Base-by-base conservation (phyloP, 2,329 filamentous ascomycete genomes). In the Pseudogymnoascus sp. region DNA sequence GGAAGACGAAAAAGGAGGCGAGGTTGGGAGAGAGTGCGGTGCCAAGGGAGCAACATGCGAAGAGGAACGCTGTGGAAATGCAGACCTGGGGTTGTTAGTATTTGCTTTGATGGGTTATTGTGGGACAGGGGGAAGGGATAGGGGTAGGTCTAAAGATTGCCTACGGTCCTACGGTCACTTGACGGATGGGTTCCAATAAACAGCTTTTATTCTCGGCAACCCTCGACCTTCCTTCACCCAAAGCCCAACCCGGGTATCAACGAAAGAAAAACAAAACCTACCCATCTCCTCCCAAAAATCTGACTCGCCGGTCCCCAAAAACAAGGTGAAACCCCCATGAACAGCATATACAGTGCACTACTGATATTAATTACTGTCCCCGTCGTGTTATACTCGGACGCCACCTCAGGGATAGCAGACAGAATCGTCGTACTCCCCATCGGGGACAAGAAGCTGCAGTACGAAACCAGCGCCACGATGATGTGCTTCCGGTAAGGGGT, bases 371-470 rank as follows among this genome's bases (percentile, higher is more conserved):
- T 86, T 63, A 91, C 81, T 8, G 82, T 83, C 4, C 86, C 87
- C 0, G 83, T 88, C 0, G 87, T 90, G 40, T 78, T 66, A 71
- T 83, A 91, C 6, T 83, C 85, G 3, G 71, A 72, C 1, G 88
- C 88, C 4, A 93, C 86, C 72, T 93, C 89, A 1, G 89, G 89
- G 1, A 88, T 84, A 1, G 89, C 90, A 1, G 88, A 82, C 11
- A 93, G 75, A 7, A 93, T 84, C 1, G 87, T 87, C 0, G 89
- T 93, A 40, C 86, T 90, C 2, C 86, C 88, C 23, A 91, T 83
- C 0, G 90, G 90, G 0, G 90, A 86, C 49, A 93, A 78, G 66
- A 93, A 91, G 25, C 87, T 85, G 75, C 88, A 91, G 71, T 88
- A 90, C 0, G 88, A 87, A 61, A 93, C 75, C 5, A 92, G 81